These are phyloP conservation scores for Chrysanthemum lavandulifolium DNA, from an alignment of 129 eudicot genomes.

Conservation along the genomic window DNA sequence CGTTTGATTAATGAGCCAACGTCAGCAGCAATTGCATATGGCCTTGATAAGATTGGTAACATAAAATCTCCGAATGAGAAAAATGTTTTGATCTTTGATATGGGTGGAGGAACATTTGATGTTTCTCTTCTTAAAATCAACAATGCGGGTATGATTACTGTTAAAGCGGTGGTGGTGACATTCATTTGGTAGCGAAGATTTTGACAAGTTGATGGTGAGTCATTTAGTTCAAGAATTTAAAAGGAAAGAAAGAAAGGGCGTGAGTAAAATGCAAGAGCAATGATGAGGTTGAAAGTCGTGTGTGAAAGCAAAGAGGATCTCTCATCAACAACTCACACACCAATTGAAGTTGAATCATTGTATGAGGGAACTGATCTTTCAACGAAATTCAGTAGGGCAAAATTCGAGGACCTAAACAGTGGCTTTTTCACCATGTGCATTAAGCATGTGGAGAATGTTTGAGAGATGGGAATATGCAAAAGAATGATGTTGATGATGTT, in stretches of 20 bases:
- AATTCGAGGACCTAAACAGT: conserved; percentile 15
- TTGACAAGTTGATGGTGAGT: conserved; percentile 10
- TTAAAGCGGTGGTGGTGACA: conserved; percentile 13
- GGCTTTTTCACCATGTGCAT: conserved; percentile 9
- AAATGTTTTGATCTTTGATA: not conserved
- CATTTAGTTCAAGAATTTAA: conserved; percentile 1
- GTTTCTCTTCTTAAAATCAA: conserved; percentile 23
- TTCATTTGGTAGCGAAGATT: conserved; percentile 9
- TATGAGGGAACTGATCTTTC: conserved; percentile 22
- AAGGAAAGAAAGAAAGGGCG: not conserved
- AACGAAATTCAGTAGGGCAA: conserved; percentile 1
- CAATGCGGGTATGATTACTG: not conserved
- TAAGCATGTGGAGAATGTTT: conserved; percentile 22
- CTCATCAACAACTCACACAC: not conserved
- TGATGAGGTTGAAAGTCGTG: conserved; percentile 6
- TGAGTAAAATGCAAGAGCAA: conserved; percentile 10
- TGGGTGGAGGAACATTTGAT: conserved; percentile 25
- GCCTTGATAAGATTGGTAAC: conserved; percentile 8
- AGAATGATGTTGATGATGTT: conserved; percentile 14
- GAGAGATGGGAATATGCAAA: conserved; percentile 15
- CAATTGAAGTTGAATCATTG: conserved; percentile 20
- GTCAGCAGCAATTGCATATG: conserved; percentile 6
- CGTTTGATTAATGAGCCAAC: conserved; percentile 1
- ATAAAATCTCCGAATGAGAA: conserved; percentile 1
- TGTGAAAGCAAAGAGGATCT: conserved; percentile 25